Base-by-base conservation (phyloP, 768 basidiomycete genomes). In the Tubosaeta sp. region DNA sequence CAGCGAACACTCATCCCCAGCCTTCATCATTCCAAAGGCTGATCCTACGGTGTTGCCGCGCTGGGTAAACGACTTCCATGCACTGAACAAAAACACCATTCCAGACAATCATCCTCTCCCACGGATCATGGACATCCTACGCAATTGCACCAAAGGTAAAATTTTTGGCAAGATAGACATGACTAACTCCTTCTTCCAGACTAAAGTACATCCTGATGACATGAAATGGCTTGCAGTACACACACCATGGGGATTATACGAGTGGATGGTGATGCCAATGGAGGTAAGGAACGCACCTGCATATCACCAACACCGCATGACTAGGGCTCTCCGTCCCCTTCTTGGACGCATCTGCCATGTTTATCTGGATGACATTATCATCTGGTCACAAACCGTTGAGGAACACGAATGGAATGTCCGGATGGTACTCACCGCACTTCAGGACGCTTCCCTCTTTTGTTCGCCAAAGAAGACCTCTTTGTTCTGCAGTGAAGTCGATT, bases 121-220 rank as follows among this genome's bases (percentile, higher is more conserved):
- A 1, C 21, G 9, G 11, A 45, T 45, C 18, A 1, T 2, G 0
- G 32, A 45, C 3, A 45, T 45, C 6, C 14, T 45, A 4, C n/a
- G 14, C 2, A 13, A 45, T 7, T 45, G 32, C 19, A 19, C 32
- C 2, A 45, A 34, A n/a, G 44, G 44, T 16, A 32, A 45, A 11
- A 24, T 45, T 21, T 45, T 45, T 34, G 44, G n/a, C 6, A 43
- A 43, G 11, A 29, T 43, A 19, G 69, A 77, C 41, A 73, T 74
- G 67, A 71, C 69, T n/a, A 66, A 73, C 30, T 60, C 69, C 0
- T 76, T 74, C 40, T 74, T 73, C 44, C 74, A 75, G 48, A 74
- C 66, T 0, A 45, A 60, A 0, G 53, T 72, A 0, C 60, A 69
- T n/a, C 60, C 56, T 14, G 66, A 70, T 3, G 53, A 70, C 19